These are phyloP conservation scores for Solanum bulbocastanum DNA, from an alignment of 257 asterid genomes.

Conservation along the genomic window DNA sequence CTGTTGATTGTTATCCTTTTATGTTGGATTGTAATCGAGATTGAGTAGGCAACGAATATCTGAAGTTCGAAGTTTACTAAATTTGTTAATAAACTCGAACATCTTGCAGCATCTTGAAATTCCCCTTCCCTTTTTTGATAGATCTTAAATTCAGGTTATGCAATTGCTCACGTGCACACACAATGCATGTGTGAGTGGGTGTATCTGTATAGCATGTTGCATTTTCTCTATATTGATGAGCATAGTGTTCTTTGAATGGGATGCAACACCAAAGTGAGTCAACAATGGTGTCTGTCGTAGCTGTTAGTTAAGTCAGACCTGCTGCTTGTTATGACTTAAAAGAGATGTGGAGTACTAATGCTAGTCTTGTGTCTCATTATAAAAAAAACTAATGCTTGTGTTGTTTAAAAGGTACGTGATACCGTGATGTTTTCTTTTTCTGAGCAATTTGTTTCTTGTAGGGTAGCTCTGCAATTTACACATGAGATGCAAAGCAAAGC, in stretches of 20 bases:
- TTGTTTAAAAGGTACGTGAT: background rate
- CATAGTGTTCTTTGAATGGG: background rate
- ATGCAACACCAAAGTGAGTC: background rate
- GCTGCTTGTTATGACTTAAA: background rate
- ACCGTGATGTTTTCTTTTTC: background rate
- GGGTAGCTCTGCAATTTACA: slow-evolving; percentile 93
- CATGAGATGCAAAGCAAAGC: slow-evolving; percentile 85
- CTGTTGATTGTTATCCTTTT: background rate
- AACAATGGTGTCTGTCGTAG: background rate
- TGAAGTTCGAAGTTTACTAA: background rate
- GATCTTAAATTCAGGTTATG: background rate
- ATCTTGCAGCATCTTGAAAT: background rate
- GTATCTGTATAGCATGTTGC: background rate
- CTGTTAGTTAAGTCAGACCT: background rate
- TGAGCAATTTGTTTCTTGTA: slow-evolving; percentile 14
- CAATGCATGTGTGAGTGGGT: background rate
- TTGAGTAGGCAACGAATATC: background rate
- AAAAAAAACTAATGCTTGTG: background rate
- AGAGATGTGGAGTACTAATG: background rate
- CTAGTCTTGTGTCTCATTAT: background rate
- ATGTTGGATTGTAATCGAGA: background rate
- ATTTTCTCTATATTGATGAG: background rate
- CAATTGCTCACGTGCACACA: background rate
- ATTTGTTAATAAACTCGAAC: background rate
- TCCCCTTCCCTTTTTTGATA: background rate